phyloP scores from a whole-genome alignment of 2,329 filamentous ascomycete species.

The Sphaceloma murrayae region DNA sequence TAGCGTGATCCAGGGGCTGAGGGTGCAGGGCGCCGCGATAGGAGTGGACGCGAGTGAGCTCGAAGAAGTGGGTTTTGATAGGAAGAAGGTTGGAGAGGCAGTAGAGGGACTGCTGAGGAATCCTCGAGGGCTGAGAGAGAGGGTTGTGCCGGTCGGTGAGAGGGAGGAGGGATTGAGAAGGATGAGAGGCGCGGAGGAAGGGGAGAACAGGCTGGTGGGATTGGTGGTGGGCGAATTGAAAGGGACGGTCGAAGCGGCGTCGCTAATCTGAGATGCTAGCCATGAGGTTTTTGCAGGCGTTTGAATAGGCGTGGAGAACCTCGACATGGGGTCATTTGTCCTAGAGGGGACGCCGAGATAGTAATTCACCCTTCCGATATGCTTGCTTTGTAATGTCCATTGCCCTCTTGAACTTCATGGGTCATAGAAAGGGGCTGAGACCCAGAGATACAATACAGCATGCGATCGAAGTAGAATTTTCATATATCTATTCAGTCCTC shows the following conservation, averaged over 20 bases:
- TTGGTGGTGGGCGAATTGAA: conserved; percentile 63
- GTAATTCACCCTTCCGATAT: too few species aligned
- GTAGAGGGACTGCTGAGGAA: conserved; percentile 64
- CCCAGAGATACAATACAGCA: too few species aligned
- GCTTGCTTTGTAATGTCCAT: too few species aligned
- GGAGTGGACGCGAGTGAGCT: conserved; percentile 54
- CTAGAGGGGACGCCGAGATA: too few species aligned
- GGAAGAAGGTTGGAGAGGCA: conserved; percentile 62
- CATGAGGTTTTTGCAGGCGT: neutral
- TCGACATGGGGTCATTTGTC: neutral
- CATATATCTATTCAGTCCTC: too few species aligned
- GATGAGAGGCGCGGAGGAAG: conserved; percentile 30
- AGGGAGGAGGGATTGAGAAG: conserved; percentile 57
- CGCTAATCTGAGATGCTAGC: neutral
- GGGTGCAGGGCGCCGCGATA: conserved; percentile 52
- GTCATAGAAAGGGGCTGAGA: too few species aligned
- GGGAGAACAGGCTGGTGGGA: conserved; percentile 61
- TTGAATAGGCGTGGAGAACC: neutral
- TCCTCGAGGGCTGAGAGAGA: conserved; percentile 57
- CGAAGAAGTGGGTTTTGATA: conserved; percentile 65
- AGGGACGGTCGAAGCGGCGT: conserved; percentile 33
- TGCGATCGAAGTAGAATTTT: too few species aligned
- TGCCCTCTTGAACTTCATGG: too few species aligned
- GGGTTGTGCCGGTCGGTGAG: conserved; percentile 62
- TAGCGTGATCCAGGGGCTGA: conserved; percentile 59